A percentile compares a stretch with the other conserved stretches of the same genome.
Evolutionary conservation across 805 yeast genomes (phyloP).

Genomic region (Candida parachauliodes): DNA sequence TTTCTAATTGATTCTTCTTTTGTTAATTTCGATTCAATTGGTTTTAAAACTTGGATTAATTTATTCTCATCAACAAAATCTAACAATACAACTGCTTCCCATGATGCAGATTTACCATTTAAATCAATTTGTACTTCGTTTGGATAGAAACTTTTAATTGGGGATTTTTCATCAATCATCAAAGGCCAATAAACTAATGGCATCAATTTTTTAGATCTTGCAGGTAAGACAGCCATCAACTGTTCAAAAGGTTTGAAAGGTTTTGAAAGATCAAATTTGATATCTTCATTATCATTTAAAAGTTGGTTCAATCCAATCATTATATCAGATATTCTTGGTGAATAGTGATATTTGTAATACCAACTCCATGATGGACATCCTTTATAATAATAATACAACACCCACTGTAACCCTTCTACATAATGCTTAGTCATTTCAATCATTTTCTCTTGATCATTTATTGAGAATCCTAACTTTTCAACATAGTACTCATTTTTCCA

Average conservation of each 20-base stretch:
- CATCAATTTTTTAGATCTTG: constrained; percentile 75
- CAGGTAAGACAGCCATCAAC: constrained; percentile 95
- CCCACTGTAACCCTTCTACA: constrained; percentile 97
- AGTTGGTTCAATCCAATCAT: constrained; percentile 63
- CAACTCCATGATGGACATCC: constrained; percentile 97
- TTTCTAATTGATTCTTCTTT: constrained; percentile 75
- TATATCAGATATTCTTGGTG: constrained; percentile 92
- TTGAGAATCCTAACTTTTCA: constrained; percentile 70
- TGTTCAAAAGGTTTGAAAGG: constrained; percentile 95
- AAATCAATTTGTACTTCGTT: constrained; percentile 79
- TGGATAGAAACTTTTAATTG: constrained; percentile 89
- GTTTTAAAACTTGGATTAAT: constrained; percentile 67
- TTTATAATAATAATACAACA: constrained; percentile 79
- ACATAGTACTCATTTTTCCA: constrained; percentile 90
- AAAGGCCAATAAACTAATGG: constrained; percentile 75
- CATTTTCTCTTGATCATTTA: constrained; percentile 57
- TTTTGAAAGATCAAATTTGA: constrained; percentile 57
- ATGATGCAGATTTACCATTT: constrained; percentile 92
- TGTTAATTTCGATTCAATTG: constrained; percentile 56
- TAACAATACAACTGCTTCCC: constrained; percentile 96
- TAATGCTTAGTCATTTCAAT: constrained; percentile 72
- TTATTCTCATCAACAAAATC: constrained; percentile 86
- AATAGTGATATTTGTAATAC: constrained; percentile 86
- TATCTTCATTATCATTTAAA: constrained; percentile 21
- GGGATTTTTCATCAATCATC: constrained; percentile 83